Conservation (phyloP, 805 yeast genomes). For the Blastobotrys terrestris region DNA sequence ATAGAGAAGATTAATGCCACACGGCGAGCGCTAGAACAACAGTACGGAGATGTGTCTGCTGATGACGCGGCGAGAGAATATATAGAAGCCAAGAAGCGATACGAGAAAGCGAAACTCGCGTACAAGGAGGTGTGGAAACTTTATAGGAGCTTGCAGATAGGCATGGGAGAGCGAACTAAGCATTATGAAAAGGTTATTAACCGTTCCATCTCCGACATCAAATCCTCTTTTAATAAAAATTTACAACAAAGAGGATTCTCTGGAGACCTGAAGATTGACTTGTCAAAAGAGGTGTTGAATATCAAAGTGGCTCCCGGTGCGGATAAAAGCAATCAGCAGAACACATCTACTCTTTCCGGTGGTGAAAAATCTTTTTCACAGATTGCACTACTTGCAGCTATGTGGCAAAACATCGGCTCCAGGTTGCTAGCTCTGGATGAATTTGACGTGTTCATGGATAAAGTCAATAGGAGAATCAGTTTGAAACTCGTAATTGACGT, state of each 20-base stretch:
- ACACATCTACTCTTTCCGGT: constrained; percentile 83
- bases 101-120: neutral
- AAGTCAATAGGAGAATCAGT: constrained; percentile 76
- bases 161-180: neutral
- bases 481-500: constrained; percentile 67
- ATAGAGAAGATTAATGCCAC: constrained; percentile 1
- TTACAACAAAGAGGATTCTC: constrained; percentile 51
- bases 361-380: constrained; percentile 96
- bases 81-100: neutral
- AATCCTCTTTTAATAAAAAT: neutral
- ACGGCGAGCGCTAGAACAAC: neutral
- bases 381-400: constrained; percentile 75
- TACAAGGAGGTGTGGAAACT: neutral
- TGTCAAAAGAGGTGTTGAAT: constrained; percentile 26
- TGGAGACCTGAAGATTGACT: constrained; percentile 66
- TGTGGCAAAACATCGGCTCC: constrained; percentile 91
- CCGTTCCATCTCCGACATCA: neutral
- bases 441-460: constrained; percentile 96
- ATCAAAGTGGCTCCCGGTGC: constrained; percentile 21
- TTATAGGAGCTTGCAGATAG: neutral
- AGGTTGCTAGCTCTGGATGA: constrained; percentile 89
- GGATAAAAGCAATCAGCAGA: constrained; percentile 49
- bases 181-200: neutral
- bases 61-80: neutral
- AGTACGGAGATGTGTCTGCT: neutral